Conservation (phyloP, 495 filamentous ascomycete species). For the Corynascus novoguineensis region DNA sequence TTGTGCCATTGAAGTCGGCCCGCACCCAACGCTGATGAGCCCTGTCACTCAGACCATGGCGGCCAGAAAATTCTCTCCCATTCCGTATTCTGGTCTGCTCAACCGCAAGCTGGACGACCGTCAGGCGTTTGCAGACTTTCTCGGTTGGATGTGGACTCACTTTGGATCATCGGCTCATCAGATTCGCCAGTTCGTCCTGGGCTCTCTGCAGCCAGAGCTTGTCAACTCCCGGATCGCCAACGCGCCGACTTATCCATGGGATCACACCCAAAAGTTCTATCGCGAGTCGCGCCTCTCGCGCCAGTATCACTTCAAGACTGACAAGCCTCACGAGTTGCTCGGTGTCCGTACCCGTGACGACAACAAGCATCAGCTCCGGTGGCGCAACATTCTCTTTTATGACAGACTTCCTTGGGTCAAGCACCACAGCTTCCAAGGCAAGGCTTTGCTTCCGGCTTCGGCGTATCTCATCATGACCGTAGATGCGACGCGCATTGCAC, state of each 20-base stretch:
- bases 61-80: conserved; percentile 12
- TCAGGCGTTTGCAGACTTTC: conserved; percentile 39
- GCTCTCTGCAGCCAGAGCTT: conserved; percentile 28
- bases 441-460: conserved; percentile 40
- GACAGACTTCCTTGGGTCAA: conserved; percentile 41
- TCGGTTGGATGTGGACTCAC: conserved; percentile 47
- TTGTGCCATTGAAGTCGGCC: conserved; percentile 51
- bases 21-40: conserved; percentile 50
- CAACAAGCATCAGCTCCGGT: conserved; percentile 36
- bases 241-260: conserved; percentile 45
- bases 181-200: conserved; percentile 32
- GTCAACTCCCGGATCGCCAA: conserved; percentile 26
- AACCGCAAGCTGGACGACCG: conserved; percentile 35
- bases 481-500: conserved; percentile 33
- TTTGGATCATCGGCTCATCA: conserved; percentile 26
- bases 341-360: conserved; percentile 43
- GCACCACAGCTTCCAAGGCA: conserved; percentile 41
- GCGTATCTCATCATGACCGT: conserved; percentile 42
- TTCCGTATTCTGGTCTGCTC: conserved; percentile 41
- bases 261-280: conserved; percentile 43
- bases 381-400: conserved; percentile 44
- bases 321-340: conserved; percentile 43
- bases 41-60: conserved; percentile 42
- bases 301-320: conserved; percentile 38
- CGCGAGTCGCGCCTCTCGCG: conserved; percentile 46